phyloP scores from a whole-genome alignment of 1,139 yeast genomes.

The Nematodospora anomalae region DNA sequence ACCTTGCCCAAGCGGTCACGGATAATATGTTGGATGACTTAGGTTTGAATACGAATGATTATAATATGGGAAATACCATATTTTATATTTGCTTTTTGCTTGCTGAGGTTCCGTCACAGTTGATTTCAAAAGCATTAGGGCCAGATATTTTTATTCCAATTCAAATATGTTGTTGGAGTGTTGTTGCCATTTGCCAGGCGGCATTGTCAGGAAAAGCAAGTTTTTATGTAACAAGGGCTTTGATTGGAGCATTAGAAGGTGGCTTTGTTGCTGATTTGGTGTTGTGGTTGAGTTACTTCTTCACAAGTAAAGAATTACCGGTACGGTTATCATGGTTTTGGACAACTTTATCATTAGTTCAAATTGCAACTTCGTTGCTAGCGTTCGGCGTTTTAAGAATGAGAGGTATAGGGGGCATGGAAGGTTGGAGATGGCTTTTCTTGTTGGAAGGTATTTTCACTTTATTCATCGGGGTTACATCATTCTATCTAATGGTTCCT shows the following conservation, averaged over 20 bases:
- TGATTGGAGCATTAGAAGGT: slow-evolving; percentile 31
- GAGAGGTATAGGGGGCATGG: slow-evolving; percentile 26
- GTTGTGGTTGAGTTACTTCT: slow-evolving; percentile 28
- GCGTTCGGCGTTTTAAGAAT: slow-evolving; percentile 32
- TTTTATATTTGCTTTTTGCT: slow-evolving; percentile 27
- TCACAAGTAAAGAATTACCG: slow-evolving; percentile 27
- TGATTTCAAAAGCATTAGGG: slow-evolving; percentile 32
- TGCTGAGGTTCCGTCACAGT: slow-evolving; percentile 36
- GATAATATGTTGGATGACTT: slow-evolving; percentile 33
- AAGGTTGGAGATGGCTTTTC: slow-evolving; percentile 69
- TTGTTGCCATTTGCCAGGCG: slow-evolving; percentile 30
- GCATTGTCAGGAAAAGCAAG: slow-evolving; percentile 23
- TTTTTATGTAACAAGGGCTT: slow-evolving; percentile 27
- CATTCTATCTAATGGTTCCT: slow-evolving; percentile 61
- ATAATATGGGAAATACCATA: slow-evolving; percentile 32
- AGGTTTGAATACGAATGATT: slow-evolving; percentile 29
- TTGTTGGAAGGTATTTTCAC: slow-evolving; percentile 64
- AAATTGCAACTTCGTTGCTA: slow-evolving; percentile 37
- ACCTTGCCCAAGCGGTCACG: slow-evolving; percentile 32
- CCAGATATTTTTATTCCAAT: slow-evolving; percentile 34
- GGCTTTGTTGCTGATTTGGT: slow-evolving; percentile 35
- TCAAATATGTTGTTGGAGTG: slow-evolving; percentile 34
- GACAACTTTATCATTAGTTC: slow-evolving; percentile 21
- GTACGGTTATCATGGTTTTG: slow-evolving; percentile 23
- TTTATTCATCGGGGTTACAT: slow-evolving; percentile 50